Conservation (phyloP, 2,329 filamentous ascomycete genomes). For the Lachnellula cervina region DNA sequence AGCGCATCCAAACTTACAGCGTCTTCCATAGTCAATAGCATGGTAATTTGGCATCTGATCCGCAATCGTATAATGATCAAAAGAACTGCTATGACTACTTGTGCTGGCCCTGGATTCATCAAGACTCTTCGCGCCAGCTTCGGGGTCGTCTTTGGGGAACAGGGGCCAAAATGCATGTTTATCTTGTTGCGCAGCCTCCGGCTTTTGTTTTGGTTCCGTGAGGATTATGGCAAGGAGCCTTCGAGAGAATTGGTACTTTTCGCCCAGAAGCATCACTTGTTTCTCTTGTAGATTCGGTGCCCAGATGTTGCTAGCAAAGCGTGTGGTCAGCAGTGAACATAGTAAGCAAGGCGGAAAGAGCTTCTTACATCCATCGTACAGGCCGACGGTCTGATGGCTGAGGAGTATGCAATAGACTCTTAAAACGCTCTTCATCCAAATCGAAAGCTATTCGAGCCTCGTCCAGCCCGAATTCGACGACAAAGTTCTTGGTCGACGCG, state of each 20-base stretch:
- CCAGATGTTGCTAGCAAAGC: slow-evolving; percentile 59
- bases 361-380: slow-evolving; percentile 65
- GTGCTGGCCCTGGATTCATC: slow-evolving; percentile 1
- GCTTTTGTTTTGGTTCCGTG: slow-evolving; percentile 41
- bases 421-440: slow-evolving; percentile 40
- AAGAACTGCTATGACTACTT: neutral
- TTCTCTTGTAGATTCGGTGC: slow-evolving; percentile 56
- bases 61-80: slow-evolving; percentile 46
- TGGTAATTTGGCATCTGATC: slow-evolving; percentile 73
- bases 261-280: slow-evolving; percentile 50
- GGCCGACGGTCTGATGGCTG: slow-evolving; percentile 35
- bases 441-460: slow-evolving; percentile 53
- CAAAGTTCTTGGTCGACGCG: slow-evolving; percentile 50
- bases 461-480: slow-evolving; percentile 58
- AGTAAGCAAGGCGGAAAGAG: neutral
- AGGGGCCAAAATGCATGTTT: slow-evolving; percentile 4
- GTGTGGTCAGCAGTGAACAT: slow-evolving; percentile 5
- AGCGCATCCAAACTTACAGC: slow-evolving; percentile 42
- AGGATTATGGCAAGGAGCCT: slow-evolving; percentile 60
- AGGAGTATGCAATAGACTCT: slow-evolving; percentile 33
- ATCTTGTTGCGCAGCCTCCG: neutral
- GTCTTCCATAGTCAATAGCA: slow-evolving; percentile 63
- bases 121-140: slow-evolving; percentile 16
- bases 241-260: slow-evolving; percentile 63
- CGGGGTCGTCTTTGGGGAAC: slow-evolving; percentile 22